A percentile compares a stretch with the other conserved stretches of the same genome.
Evolutionary conservation across 2,329 filamentous ascomycete genomes (phyloP).

Genomic region (Pseudocercospora crystallina): DNA sequence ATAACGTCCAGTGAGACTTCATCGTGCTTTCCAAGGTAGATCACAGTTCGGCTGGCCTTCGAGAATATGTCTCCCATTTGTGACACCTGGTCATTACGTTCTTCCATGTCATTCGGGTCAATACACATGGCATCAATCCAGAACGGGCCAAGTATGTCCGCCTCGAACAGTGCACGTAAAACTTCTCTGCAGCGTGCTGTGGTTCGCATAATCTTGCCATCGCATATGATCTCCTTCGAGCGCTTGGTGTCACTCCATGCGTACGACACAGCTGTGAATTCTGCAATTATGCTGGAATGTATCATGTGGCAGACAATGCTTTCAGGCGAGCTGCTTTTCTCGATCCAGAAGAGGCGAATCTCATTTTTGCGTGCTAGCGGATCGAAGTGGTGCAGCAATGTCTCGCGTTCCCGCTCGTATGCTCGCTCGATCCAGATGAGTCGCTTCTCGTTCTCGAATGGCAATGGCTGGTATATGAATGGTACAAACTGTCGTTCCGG

Average conservation of each 20-base stretch:
- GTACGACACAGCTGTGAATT: conserved; percentile 6
- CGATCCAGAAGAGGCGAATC: no score
- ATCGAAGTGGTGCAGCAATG: no score
- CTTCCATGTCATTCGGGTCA: conserved; percentile 6
- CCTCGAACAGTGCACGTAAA: not conserved
- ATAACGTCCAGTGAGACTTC: not conserved
- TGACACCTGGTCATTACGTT: conserved; percentile 7
- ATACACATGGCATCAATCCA: conserved; percentile 18
- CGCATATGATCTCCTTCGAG: not conserved
- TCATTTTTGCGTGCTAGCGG: no score
- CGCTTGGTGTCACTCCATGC: conserved; percentile 1
- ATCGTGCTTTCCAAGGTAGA: conserved; percentile 15
- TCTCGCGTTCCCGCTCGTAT: no score
- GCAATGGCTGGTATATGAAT: no score
- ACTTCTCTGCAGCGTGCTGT: not conserved
- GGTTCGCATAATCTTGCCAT: not conserved
- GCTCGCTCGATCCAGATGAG: no score
- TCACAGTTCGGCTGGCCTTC: conserved; percentile 7
- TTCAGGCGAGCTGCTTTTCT: no score
- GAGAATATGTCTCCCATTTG: conserved; percentile 12
- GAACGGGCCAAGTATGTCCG: not conserved
- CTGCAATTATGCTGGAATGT: not conserved
- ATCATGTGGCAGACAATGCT: not conserved
- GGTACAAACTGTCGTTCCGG: no score
- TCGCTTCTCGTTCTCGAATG: no score